Conservation (phyloP, 202 grass and related monocot genomes). For the Carex sylvatica region DNA sequence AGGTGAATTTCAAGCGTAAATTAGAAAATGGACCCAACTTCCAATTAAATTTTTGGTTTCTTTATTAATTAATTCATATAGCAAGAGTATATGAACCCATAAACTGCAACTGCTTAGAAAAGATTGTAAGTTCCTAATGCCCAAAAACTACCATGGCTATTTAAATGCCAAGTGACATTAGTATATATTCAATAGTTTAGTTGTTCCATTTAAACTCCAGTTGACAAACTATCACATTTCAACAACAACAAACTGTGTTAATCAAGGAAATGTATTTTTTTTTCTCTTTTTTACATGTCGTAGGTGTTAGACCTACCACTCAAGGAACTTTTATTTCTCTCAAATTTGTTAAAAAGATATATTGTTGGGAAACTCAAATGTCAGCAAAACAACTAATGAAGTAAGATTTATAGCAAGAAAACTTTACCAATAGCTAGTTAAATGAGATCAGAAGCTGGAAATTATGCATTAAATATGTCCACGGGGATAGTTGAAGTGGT, state of each 20-base stretch:
- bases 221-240: conserved; percentile 31
- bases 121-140: conserved; percentile 8
- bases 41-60: neutral
- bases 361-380: neutral
- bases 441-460: conserved; percentile 55
- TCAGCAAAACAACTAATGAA: conserved; percentile 32
- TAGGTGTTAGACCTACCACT: neutral
- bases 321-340: neutral
- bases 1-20: neutral
- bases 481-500: conserved; percentile 59
- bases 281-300: neutral
- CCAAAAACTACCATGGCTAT: conserved; percentile 34
- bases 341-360: neutral
- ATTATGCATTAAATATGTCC: conserved; percentile 67
- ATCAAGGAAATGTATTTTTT: conserved; percentile 31
- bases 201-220: conserved; percentile 14
- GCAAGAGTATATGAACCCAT: neutral
- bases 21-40: neutral
- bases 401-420: conserved; percentile 33
- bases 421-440: conserved; percentile 45
- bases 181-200: conserved; percentile 27
- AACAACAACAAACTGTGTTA: conserved; percentile 40
- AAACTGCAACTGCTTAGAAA: conserved; percentile 5
- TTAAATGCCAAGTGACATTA: conserved; percentile 47
- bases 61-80: neutral